Percentiles rank a stretch among this genome's conserved stretches.
Conservation (phyloP, 345 rosid species). For the Moricandia arvensis region DNA sequence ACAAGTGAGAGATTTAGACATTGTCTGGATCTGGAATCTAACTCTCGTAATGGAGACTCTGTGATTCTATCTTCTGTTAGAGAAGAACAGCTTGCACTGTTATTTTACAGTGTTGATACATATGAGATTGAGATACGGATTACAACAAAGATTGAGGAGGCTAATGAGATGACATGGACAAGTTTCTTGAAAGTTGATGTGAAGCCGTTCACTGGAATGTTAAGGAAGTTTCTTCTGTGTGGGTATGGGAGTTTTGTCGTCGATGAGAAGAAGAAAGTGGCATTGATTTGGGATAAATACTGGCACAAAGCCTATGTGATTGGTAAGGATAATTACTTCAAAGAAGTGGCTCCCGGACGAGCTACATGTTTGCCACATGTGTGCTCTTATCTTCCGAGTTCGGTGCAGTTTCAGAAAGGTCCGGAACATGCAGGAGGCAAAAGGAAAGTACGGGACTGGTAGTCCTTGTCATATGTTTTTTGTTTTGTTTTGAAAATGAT, state of each 20-base stretch:
- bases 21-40: neutral
- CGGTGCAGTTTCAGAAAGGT: neutral
- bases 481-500: too few relatives aligned
- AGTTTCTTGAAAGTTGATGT: neutral
- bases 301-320: neutral
- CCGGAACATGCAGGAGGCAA: neutral
- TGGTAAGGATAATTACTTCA: neutral
- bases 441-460: neutral
- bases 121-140: neutral
- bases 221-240: neutral
- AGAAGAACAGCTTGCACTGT: slow-evolving; percentile 1
- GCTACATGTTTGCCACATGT: neutral
- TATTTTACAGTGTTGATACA: neutral
- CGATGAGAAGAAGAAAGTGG: neutral
- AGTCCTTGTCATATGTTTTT: neutral
- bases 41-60: neutral
- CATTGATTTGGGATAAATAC: neutral
- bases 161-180: neutral
- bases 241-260: neutral
- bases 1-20: neutral
- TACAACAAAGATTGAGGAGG: neutral
- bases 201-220: neutral
- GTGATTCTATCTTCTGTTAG: neutral
- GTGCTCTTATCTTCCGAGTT: neutral
- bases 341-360: neutral